phyloP scores from a whole-genome alignment of 2,329 filamentous ascomycete genomes.

The Pseudogymnoascus verrucosus region DNA sequence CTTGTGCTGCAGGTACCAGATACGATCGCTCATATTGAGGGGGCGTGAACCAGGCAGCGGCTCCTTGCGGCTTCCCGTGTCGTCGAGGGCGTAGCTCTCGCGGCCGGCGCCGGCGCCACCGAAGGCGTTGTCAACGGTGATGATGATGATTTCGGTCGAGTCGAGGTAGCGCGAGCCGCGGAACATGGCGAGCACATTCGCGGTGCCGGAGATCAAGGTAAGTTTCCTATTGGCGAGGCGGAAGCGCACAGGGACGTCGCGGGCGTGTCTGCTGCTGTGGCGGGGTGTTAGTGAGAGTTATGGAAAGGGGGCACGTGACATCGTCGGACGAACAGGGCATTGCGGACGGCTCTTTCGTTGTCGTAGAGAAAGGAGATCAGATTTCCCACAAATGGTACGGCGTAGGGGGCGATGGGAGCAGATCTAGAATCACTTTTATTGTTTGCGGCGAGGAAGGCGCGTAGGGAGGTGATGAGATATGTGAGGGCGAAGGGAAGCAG shows the following conservation, averaged over 20 bases:
- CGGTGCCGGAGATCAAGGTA: slow-evolving; percentile 16
- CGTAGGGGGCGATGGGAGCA: slow-evolving; percentile 17
- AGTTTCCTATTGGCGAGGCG: slow-evolving; percentile 14
- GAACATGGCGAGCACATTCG: slow-evolving; percentile 16
- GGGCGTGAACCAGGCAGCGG: slow-evolving; percentile 14
- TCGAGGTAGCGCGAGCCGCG: slow-evolving; percentile 15
- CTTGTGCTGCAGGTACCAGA: slow-evolving; percentile 15
- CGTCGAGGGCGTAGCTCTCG: slow-evolving; percentile 10
- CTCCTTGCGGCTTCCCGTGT: slow-evolving; percentile 15
- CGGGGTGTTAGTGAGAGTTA: not conserved
- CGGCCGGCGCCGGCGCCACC: slow-evolving; percentile 9
- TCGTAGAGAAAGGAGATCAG: slow-evolving; percentile 16
- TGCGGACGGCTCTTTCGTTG: slow-evolving; percentile 12
- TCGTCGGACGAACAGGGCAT: slow-evolving; percentile 11
- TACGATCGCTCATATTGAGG: slow-evolving; percentile 15
- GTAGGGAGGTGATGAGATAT: not conserved
- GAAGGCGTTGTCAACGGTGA: slow-evolving; percentile 17
- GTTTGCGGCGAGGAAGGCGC: not conserved
- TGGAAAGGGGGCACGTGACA: not conserved
- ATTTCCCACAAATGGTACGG: slow-evolving; percentile 17
- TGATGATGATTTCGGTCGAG: slow-evolving; percentile 11
- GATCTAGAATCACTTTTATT: slow-evolving; percentile 9
- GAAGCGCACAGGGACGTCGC: slow-evolving; percentile 15
- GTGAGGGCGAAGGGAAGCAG: not conserved
- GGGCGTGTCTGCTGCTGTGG: slow-evolving; percentile 14